Percentiles rank a stretch among this genome's conserved stretches.
These are phyloP conservation scores for Mycena pura DNA, from an alignment of 768 basidiomycete genomes.

Conservation along the genomic window DNA sequence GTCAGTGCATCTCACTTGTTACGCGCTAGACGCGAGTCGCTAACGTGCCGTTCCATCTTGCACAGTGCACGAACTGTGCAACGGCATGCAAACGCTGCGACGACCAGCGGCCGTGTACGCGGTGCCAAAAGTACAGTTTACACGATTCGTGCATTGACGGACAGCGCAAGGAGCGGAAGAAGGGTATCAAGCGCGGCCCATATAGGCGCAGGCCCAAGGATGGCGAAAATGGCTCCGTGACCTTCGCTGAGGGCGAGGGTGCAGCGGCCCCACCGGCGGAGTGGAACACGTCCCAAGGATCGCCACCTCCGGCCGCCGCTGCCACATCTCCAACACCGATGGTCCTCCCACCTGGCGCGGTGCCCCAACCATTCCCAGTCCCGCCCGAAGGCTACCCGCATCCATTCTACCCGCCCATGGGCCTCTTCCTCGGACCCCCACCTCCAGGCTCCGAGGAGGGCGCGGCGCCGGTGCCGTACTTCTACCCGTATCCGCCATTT, in stretches of 20 bases:
- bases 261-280: slow-evolving; percentile 7
- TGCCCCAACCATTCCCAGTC: slow-evolving; percentile 8
- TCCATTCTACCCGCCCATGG: slow-evolving; percentile 24
- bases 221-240: slow-evolving; percentile 21
- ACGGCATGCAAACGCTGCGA: slow-evolving; percentile 90
- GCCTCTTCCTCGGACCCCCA: slow-evolving; percentile 15
- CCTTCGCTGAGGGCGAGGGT: not conserved
- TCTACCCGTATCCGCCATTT: slow-evolving; percentile 22
- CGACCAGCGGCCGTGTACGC: slow-evolving; percentile 86
- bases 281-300: not conserved
- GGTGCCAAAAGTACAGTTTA: slow-evolving; percentile 90
- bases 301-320: not conserved
- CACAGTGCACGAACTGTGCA: slow-evolving; percentile 85
- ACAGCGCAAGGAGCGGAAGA: slow-evolving; percentile 91
- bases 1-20: slow-evolving; percentile 38
- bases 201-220: slow-evolving; percentile 71
- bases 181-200: slow-evolving; percentile 87
- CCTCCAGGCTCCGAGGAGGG: slow-evolving; percentile 18
- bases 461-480: slow-evolving; percentile 19
- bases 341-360: not conserved
- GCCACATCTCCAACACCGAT: not conserved
- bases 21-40: too few relatives aligned
- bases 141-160: slow-evolving; percentile 83
- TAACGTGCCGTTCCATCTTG: not conserved
- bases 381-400: slow-evolving; percentile 21